These are phyloP conservation scores for Agaricus bisporus DNA, from an alignment of 768 basidiomycete genomes.

Conservation along the genomic window DNA sequence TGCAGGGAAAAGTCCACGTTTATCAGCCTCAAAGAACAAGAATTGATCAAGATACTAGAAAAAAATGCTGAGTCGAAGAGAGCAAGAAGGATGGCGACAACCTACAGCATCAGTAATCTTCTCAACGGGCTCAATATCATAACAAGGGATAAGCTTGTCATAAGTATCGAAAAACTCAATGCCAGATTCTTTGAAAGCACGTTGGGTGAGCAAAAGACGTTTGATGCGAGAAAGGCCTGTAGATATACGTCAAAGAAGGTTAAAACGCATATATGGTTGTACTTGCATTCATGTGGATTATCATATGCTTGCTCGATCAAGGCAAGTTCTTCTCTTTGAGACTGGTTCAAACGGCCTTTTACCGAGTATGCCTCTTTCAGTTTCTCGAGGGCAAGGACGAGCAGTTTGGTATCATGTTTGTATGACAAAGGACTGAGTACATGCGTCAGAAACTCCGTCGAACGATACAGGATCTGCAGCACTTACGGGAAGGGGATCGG, in stretches of 20 bases:
- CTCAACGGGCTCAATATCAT: constrained; percentile 99
- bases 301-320: constrained; percentile 99
- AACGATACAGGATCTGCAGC: neutral
- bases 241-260: constrained; percentile 2
- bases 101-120: constrained; percentile 97
- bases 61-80: constrained; percentile 10
- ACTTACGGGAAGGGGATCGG: constrained; percentile 96
- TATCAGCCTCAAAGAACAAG: constrained; percentile 98
- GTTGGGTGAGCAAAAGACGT: constrained; percentile 91
- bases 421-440: constrained; percentile 79
- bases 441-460: neutral
- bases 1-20: constrained; percentile 94
- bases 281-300: constrained; percentile 93
- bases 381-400: constrained; percentile 95
- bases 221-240: constrained; percentile 92
- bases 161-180: constrained; percentile 98
- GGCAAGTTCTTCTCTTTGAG: constrained; percentile 95
- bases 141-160: constrained; percentile 97
- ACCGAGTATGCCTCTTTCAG: constrained; percentile 98
- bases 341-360: constrained; percentile 95
- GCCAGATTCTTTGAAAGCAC: constrained; percentile 97
- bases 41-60: constrained; percentile 91
- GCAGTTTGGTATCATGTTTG: constrained; percentile 97
- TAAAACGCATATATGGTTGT: neutral
- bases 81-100: constrained; percentile 11